phyloP scores from a whole-genome alignment of 495 filamentous ascomycete species.

The Aspergillus heteromorphus region DNA sequence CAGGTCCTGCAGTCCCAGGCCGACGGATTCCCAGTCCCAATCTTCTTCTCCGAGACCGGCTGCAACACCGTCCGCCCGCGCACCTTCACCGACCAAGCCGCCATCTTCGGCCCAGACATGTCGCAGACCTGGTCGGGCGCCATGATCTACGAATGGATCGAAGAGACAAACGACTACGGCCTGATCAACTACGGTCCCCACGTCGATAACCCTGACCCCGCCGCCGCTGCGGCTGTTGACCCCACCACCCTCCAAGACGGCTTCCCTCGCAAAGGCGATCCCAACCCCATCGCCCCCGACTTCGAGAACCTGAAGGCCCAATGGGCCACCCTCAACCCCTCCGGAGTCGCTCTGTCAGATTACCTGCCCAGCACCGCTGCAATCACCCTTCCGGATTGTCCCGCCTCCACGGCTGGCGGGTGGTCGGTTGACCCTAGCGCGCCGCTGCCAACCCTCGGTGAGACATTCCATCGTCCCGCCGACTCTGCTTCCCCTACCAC shows the following conservation, averaged over 20 bases:
- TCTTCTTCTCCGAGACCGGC: slow-evolving; percentile 81
- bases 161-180: slow-evolving; percentile 81
- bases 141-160: slow-evolving; percentile 87
- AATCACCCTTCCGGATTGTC: slow-evolving; percentile 56
- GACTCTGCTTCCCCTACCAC: neutral
- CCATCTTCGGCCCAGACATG: slow-evolving; percentile 74
- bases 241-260: slow-evolving; percentile 50
- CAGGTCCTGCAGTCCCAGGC: slow-evolving; percentile 53
- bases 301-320: slow-evolving; percentile 70
- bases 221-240: too few species aligned
- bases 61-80: slow-evolving; percentile 65
- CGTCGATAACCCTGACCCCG: slow-evolving; percentile 24
- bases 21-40: slow-evolving; percentile 63
- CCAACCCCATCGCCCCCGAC: slow-evolving; percentile 68
- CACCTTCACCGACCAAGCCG: slow-evolving; percentile 67
- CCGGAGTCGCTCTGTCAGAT: slow-evolving; percentile 55
- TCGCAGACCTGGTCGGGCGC: slow-evolving; percentile 69
- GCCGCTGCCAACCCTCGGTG: slow-evolving; percentile 62
- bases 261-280: slow-evolving; percentile 64
- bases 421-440: slow-evolving; percentile 70
- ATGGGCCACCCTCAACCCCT: slow-evolving; percentile 69
- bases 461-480: too few species aligned
- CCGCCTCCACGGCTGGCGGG: slow-evolving; percentile 57
- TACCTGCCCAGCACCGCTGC: slow-evolving; percentile 60
- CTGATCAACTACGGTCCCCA: slow-evolving; percentile 68